Evolutionary conservation across 2,329 filamentous ascomycete species (phyloP), one percentile per base, ranked within the genome.

Genomic region (Sphaerulina vaccinii): DNA sequence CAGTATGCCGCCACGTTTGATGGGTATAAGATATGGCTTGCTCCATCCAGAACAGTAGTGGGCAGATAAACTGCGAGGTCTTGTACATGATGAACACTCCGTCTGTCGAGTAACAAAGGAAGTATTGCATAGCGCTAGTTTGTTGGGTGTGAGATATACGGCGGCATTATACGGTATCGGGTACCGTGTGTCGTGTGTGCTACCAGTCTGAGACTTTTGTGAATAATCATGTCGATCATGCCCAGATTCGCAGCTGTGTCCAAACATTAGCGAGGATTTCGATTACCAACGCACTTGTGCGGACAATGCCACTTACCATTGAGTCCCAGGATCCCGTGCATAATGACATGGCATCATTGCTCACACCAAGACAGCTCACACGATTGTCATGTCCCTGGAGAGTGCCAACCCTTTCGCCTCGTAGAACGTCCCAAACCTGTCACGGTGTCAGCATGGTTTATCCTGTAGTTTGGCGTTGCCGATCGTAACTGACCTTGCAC

Each of bases 261-360:
- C 21, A 19, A 44, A 49, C 29, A 51, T 67, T 57, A 67, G 62
- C 55, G 23, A 16, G 23, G 27, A 29, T 11, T 50, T 81, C 27
- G 27, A 13, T n/a, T n/a, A n/a, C n/a, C 27, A 10, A 10, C 4
- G 27, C 27, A 32, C 27, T n/a, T n/a, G 9, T 32, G 11, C 9
- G 27, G 27, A 13, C 7, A 32, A 13, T 32, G 27, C 27, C 27
- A 32, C 90, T 77, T 82, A 97, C 93, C 80, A 96, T 82, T 67
- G 93, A 96, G 77, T 99, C 93, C 93, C 93, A 99, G 63, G 93
- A 99, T 73, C 93, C 93, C 68, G 93, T 99, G 83, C 93, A 97
- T 77, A 99, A 80, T 79, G 92, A 97, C 78, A 97, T 96, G 58
- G 92, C 93, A 70, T 99, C 93, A 73, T 97, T 97, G 80, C 92